Conservation (phyloP, 805 yeast species). For the Tetrapisispora pingtungensis region DNA sequence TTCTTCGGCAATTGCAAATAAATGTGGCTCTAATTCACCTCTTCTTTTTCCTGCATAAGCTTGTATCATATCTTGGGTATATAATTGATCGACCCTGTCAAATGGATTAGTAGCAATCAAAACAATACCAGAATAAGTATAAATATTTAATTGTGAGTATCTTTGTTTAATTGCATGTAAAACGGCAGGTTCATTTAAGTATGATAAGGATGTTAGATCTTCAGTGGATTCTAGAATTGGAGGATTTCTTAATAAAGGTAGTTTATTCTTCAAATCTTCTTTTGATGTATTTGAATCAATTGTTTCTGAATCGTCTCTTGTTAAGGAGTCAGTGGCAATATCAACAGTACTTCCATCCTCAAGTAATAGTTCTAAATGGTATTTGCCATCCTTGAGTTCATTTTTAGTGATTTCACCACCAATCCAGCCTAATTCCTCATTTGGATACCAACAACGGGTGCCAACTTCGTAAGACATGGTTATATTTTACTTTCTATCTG, state of each 20-base stretch:
- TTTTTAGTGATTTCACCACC: constrained; percentile 53
- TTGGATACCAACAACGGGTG: constrained; percentile 72
- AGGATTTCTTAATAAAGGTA: constrained; percentile 84
- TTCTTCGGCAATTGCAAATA: constrained; percentile 95
- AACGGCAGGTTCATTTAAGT: constrained; percentile 93
- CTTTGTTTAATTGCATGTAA: constrained; percentile 86
- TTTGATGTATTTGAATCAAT: neutral
- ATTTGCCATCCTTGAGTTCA: constrained; percentile 33
- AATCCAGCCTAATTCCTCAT: constrained; percentile 59
- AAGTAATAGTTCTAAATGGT: constrained; percentile 40
- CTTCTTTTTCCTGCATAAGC: constrained; percentile 87
- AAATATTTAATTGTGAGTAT: constrained; percentile 80
- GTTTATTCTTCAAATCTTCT: constrained; percentile 23
- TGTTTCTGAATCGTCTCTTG: neutral
- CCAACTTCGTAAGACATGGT: constrained; percentile 42
- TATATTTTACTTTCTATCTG: too few relatives aligned
- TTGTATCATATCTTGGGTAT: constrained; percentile 86
- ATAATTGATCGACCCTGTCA: constrained; percentile 81
- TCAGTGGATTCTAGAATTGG: constrained; percentile 88
- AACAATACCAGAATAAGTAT: constrained; percentile 94
- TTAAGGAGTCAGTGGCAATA: constrained; percentile 35
- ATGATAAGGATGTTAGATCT: constrained; percentile 85
- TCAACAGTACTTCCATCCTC: constrained; percentile 41
- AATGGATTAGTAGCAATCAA: constrained; percentile 94
- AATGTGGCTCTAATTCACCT: constrained; percentile 94